phyloP scores from a whole-genome alignment of 768 basidiomycete species.

The Pholiota molesta region DNA sequence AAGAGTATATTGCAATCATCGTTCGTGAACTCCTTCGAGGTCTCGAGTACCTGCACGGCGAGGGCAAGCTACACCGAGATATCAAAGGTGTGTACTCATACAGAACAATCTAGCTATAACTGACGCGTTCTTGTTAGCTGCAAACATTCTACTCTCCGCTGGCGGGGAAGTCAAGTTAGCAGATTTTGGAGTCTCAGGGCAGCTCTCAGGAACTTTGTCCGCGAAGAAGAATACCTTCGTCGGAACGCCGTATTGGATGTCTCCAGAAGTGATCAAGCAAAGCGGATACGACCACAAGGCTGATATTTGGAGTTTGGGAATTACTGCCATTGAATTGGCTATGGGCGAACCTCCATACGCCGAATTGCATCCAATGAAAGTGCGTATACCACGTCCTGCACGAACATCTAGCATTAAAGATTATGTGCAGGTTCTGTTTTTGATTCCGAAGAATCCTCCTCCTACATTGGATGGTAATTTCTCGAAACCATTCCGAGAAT shows the following conservation, averaged over 20 bases:
- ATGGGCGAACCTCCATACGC: slow-evolving; percentile 99
- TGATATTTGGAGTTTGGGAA: slow-evolving; percentile 98
- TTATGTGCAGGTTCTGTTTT: slow-evolving; percentile 81
- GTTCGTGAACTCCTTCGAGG: slow-evolving; percentile 90
- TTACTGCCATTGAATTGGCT: slow-evolving; percentile 96
- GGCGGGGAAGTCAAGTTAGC: slow-evolving; percentile 96
- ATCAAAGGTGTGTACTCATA: slow-evolving; percentile 77
- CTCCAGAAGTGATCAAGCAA: slow-evolving; percentile 99
- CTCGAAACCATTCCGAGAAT: slow-evolving; percentile 92
- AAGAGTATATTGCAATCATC: slow-evolving; percentile 99
- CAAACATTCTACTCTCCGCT: slow-evolving; percentile 91
- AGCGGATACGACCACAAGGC: slow-evolving; percentile 99
- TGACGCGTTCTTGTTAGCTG: slow-evolving; percentile 55
- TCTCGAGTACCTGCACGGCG: slow-evolving; percentile 92
- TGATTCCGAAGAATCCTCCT: slow-evolving; percentile 97
- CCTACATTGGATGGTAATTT: slow-evolving; percentile 90
- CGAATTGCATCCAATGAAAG: slow-evolving; percentile 99
- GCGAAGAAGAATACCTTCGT: slow-evolving; percentile 99
- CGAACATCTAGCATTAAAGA: neutral
- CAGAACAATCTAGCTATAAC: neutral
- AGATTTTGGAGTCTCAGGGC: slow-evolving; percentile 98
- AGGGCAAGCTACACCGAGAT: slow-evolving; percentile 98
- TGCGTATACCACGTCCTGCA: slow-evolving; percentile 32
- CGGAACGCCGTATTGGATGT: slow-evolving; percentile 99
- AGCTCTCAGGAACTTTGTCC: slow-evolving; percentile 89